A percentile compares a stretch with the other conserved stretches of the same genome.
phyloP scores from a whole-genome alignment of 75 land plant genomes.

The Selaginella tamariscina region DNA sequence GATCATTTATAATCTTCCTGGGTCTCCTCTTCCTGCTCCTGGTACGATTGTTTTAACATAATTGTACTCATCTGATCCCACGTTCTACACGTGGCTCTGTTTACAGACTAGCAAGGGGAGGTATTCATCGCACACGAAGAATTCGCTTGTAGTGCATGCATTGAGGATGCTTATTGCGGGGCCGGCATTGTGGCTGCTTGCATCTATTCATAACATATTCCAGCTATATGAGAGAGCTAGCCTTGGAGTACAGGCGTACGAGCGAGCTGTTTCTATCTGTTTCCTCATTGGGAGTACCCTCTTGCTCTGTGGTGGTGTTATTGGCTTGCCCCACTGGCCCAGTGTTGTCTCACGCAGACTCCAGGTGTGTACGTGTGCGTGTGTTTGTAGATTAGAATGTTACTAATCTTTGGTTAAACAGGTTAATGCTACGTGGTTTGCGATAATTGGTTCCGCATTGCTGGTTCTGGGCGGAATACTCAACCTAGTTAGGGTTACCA shows the following conservation, averaged over 20 bases:
- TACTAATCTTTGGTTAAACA: background rate
- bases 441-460: slow-evolving; percentile 31
- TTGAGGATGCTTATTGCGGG: slow-evolving; percentile 59
- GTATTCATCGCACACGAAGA: background rate
- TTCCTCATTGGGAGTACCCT: slow-evolving; percentile 50
- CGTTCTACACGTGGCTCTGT: background rate
- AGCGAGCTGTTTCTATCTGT: slow-evolving; percentile 50
- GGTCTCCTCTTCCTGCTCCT: slow-evolving; percentile 25
- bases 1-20: slow-evolving; percentile 36
- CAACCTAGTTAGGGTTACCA: slow-evolving; percentile 47
- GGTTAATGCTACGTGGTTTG: slow-evolving; percentile 36
- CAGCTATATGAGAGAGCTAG: slow-evolving; percentile 69
- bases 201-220: slow-evolving; percentile 63
- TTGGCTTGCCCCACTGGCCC: slow-evolving; percentile 18
- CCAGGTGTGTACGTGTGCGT: background rate
- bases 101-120: slow-evolving; percentile 2
- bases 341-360: slow-evolving; percentile 11
- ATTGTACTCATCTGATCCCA: no score
- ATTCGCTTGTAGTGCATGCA: slow-evolving; percentile 33
- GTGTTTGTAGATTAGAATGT: background rate
- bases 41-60: no score
- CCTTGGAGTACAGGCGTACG: slow-evolving; percentile 46
- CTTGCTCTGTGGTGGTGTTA: slow-evolving; percentile 42
- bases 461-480: slow-evolving; percentile 38
- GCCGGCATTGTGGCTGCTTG: slow-evolving; percentile 61